Base-by-base conservation (phyloP, 2,329 filamentous ascomycete genomes). In the Cytospora leucostoma region DNA sequence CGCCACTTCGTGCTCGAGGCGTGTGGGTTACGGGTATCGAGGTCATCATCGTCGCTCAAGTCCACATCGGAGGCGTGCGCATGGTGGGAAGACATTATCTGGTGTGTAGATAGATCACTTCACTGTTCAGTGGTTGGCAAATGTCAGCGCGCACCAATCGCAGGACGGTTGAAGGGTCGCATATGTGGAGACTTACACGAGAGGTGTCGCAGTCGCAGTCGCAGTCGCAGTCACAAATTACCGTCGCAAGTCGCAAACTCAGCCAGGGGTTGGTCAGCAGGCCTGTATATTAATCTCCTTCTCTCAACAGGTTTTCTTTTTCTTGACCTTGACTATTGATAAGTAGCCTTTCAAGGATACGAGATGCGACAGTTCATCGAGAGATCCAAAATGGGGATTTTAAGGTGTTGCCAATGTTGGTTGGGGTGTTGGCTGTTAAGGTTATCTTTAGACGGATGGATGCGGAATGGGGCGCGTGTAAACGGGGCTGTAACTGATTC, bases 1-100 rank as follows among this genome's bases (percentile, higher is more conserved):
- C 86, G 82, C 86, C 86, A 88, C 68, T 78, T 78, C 70, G 77
- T 86, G 49, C 80, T 70, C 10, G 85, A 88, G 44, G 82, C 80
- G 70, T 88, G 76, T 3, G 82, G 83, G 69, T 87, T 86, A 63
- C 71, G 75, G 61, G 73, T 72, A 64, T 75, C 73, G 56, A 75
- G 67, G 38, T 68, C 67, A 40, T 67, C 68, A 53, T 73, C 68
- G 64, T 67, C 63, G 27, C 27, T 27, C 37, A 58, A 47, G 53
- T 57, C 64, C 40, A 51, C 64, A 53, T 61, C 64, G 37, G 50
- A 56, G 27, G 63, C 63, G 55, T 56, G 61, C 51, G 61, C 56
- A 21, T 52, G 61, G 53, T 63, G 64, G 32, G 56, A 55, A 52
- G 64, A 57, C 64, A 65, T 65, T 38, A 21, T 51, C 53, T 15